Conservation (phyloP, 179 eudicot species). For the Sideroxylon spinosum region DNA sequence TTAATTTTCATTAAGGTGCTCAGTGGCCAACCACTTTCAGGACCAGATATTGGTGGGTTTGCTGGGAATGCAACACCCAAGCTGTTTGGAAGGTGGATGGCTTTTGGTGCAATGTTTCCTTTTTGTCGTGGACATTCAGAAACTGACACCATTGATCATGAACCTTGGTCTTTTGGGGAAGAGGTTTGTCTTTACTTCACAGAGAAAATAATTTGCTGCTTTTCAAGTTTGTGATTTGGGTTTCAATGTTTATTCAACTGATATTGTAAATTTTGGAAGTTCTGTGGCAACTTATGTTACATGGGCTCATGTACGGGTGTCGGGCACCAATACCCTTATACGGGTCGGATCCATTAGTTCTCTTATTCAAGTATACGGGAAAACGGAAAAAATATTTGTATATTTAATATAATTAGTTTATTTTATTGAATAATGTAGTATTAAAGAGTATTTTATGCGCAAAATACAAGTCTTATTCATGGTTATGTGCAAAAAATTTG, state of each 20-base stretch:
- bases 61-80: conserved; percentile 96
- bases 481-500: too few species aligned
- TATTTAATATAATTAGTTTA: too few species aligned
- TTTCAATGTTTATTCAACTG: not conserved
- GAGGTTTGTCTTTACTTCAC: conserved; percentile 48
- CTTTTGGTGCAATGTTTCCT: conserved; percentile 89
- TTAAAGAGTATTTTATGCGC: too few species aligned
- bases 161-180: conserved; percentile 96
- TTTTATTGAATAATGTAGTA: too few species aligned
- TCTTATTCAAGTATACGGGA: too few species aligned
- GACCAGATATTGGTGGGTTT: conserved; percentile 99
- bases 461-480: too few species aligned
- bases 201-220: not conserved
- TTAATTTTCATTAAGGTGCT: conserved; percentile 51
- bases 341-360: too few species aligned
- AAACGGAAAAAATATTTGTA: too few species aligned
- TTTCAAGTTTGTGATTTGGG: conserved; percentile 3
- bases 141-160: conserved; percentile 67
- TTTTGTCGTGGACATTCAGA: conserved; percentile 96
- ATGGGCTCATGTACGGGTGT: too few species aligned
- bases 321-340: too few species aligned
- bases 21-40: conserved; percentile 96
- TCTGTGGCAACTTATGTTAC: not conserved
- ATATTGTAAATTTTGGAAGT: not conserved
- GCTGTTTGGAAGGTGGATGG: conserved; percentile 99